Conservation (phyloP, 108 stramenopile genomes). For the Pseudonitzschia multiseries region DNA sequence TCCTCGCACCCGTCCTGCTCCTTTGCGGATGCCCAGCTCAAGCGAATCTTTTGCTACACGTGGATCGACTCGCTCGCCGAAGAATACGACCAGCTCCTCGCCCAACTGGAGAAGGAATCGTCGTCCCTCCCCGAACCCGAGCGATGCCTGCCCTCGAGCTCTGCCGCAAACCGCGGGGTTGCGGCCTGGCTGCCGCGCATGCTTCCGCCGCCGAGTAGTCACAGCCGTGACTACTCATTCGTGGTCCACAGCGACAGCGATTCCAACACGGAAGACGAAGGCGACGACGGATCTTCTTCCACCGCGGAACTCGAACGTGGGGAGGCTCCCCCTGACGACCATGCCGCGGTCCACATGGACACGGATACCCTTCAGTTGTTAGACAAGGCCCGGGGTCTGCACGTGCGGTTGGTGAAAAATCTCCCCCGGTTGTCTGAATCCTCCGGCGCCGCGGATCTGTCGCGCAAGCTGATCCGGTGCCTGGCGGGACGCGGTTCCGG, state of each 20-base stretch:
- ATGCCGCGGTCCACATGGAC: too few relatives aligned
- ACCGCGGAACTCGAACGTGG: neutral
- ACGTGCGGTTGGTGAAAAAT: neutral
- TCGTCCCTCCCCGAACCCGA: too few relatives aligned
- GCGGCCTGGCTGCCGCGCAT: neutral
- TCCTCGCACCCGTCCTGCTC: neutral
- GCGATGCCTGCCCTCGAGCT: neutral
- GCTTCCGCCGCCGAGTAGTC: too few relatives aligned
- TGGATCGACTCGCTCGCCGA: conserved; percentile 60
- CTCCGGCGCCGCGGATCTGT: conserved; percentile 1
- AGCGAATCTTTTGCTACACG: conserved; percentile 74
- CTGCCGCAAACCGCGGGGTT: neutral
- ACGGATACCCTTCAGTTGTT: too few relatives aligned
- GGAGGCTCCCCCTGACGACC: too few relatives aligned
- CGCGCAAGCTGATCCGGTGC: neutral
- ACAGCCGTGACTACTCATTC: too few relatives aligned
- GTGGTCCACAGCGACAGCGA: conserved; percentile 1
- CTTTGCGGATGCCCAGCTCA: conserved; percentile 23
- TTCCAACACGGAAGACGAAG: neutral
- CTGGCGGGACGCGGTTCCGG: neutral
- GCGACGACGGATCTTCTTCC: too few relatives aligned
- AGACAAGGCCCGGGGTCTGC: neutral
- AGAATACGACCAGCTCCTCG: conserved; percentile 23
- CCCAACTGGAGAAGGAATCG: neutral
- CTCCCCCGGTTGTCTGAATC: neutral